Conservation (phyloP, 1,284 basidiomycete genomes). For the Cutaneotrichosporon dermatis region DNA sequence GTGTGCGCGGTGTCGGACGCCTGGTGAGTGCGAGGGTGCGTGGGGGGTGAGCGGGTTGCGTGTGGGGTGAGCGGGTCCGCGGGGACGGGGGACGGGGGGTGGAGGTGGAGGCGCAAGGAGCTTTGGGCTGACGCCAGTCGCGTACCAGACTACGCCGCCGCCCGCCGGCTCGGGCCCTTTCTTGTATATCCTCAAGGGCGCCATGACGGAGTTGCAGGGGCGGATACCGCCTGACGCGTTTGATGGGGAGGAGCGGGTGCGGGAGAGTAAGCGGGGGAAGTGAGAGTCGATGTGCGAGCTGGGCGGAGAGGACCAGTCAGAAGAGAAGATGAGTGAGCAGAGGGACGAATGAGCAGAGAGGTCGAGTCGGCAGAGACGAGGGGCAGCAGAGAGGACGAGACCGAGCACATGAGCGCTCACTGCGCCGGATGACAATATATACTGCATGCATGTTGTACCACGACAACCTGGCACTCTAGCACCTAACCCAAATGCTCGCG, state of each 20-base stretch:
- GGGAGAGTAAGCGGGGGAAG: not conserved
- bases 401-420: too few relatives aligned
- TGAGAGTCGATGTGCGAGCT: not conserved
- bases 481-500: not conserved
- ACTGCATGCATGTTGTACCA: constrained; percentile 11
- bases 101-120: too few relatives aligned
- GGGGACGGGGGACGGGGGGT: too few relatives aligned
- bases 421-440: constrained; percentile 1
- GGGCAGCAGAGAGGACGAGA: too few relatives aligned
- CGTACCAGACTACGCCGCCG: constrained; percentile 44
- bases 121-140: constrained; percentile 26
- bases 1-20: constrained; percentile 45
- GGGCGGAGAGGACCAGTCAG: too few relatives aligned
- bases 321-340: too few relatives aligned
- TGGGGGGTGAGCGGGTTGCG: not conserved
- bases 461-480: not conserved
- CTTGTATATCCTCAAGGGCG: constrained; percentile 46
- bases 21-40: constrained; percentile 21
- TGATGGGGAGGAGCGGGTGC: constrained; percentile 35
- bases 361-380: too few relatives aligned
- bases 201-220: constrained; percentile 49
- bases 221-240: constrained; percentile 47
- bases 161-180: constrained; percentile 42
- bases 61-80: too few relatives aligned
- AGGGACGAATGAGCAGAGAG: too few relatives aligned